phyloP scores from a whole-genome alignment of 768 basidiomycete species.

The Chalciporus sphaerocephalus region DNA sequence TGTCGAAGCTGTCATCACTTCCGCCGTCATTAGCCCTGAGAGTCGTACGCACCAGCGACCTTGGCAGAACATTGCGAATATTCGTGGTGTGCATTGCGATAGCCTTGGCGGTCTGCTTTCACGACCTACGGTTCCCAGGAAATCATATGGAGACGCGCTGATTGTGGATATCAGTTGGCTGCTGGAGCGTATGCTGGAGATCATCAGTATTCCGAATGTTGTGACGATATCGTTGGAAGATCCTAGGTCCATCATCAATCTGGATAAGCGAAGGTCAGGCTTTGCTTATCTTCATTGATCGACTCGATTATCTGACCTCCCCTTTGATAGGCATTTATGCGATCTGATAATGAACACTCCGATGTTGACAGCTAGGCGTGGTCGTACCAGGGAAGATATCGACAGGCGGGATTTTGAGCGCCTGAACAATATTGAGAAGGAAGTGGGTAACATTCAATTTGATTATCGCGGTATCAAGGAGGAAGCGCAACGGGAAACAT shows the following conservation, averaged over 20 bases:
- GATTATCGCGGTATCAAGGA: conserved; percentile 73
- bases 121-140: conserved; percentile 43
- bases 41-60: conserved; percentile 74
- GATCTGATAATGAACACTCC: conserved; percentile 57
- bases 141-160: conserved; percentile 47
- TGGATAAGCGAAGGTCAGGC: conserved; percentile 75
- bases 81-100: conserved; percentile 59
- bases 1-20: conserved; percentile 69
- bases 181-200: conserved; percentile 74
- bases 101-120: conserved; percentile 54
- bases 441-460: conserved; percentile 56
- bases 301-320: conserved; percentile 10
- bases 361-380: conserved; percentile 39
- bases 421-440: conserved; percentile 70
- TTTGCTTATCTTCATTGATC: neutral
- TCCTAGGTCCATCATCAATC: conserved; percentile 62
- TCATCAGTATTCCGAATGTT: conserved; percentile 70
- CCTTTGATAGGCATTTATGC: conserved; percentile 53
- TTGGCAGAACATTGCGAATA: conserved; percentile 69
- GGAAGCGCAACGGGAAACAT: conserved; percentile 64
- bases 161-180: conserved; percentile 81
- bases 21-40: conserved; percentile 75
- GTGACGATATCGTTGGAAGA: conserved; percentile 53
- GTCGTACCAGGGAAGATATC: conserved; percentile 48
- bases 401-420: conserved; percentile 71